These are phyloP conservation scores for Aspergillus tubingensis DNA, from an alignment of 2,329 filamentous ascomycete genomes.

Conservation along the genomic window DNA sequence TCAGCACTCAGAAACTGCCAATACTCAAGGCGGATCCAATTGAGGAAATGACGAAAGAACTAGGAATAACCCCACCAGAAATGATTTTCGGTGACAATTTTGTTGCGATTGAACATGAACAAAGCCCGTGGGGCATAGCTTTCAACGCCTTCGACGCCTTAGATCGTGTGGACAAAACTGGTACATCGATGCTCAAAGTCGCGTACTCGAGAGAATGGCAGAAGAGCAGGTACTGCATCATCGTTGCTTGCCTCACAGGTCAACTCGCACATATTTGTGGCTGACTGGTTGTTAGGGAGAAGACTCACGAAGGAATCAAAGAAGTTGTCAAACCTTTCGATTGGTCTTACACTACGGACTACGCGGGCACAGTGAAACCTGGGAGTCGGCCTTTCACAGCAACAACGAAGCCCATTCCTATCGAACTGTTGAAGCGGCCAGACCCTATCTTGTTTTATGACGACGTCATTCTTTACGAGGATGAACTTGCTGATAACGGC, in stretches of 20 bases:
- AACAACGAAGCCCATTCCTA: constrained; percentile 66
- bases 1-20: constrained; percentile 84
- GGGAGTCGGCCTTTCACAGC: constrained; percentile 43
- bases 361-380: constrained; percentile 67
- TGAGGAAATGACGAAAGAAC: constrained; percentile 73
- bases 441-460: constrained; percentile 97
- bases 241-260: not conserved
- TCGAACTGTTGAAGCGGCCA: constrained; percentile 80
- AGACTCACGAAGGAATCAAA: constrained; percentile 80
- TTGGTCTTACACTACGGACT: constrained; percentile 94
- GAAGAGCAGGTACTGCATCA: constrained; percentile 57
- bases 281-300: constrained; percentile 61
- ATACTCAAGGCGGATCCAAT: constrained; percentile 93
- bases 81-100: constrained; percentile 99
- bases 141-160: constrained; percentile 89
- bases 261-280: constrained; percentile 21
- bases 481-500: constrained; percentile 96
- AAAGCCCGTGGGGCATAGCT: constrained; percentile 72
- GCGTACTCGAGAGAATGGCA: constrained; percentile 91
- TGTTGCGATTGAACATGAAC: constrained; percentile 71
- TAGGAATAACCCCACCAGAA: constrained; percentile 88
- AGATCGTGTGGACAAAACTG: constrained; percentile 91
- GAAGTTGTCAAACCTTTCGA: constrained; percentile 96
- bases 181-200: constrained; percentile 85
- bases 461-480: constrained; percentile 94